A percentile compares a stretch with the other conserved stretches of the same genome.
Conservation (phyloP, 169 alveolate genomes). For the Plasmodium vinckei region DNA sequence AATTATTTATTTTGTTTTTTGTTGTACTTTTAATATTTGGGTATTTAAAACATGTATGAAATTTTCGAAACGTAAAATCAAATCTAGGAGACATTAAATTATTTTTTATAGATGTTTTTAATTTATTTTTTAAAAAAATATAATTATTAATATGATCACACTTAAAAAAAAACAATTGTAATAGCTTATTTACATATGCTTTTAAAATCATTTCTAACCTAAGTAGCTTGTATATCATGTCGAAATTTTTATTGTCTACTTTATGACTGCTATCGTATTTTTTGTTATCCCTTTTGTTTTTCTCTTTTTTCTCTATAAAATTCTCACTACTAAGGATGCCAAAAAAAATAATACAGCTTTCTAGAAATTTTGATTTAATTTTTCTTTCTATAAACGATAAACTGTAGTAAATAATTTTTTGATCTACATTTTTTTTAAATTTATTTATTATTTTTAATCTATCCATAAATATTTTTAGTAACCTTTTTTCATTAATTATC, state of each 20-base stretch:
- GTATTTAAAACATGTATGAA: conserved; percentile 18
- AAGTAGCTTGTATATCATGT: conserved; percentile 26
- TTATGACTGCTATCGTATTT: not conserved
- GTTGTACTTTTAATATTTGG: not conserved
- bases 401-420: not conserved
- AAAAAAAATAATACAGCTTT: conserved; percentile 5
- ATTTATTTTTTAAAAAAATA: not conserved
- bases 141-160: not conserved
- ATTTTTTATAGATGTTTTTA: not conserved
- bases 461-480: conserved; percentile 12
- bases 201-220: conserved; percentile 28
- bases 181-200: conserved; percentile 14
- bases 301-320: not conserved
- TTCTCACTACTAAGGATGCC: not conserved
- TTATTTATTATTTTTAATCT: conserved; percentile 20
- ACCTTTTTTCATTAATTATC: conserved; percentile 8
- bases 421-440: not conserved
- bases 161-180: conserved; percentile 15
- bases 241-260: not conserved
- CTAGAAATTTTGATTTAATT: conserved; percentile 1
- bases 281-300: not conserved
- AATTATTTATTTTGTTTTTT: not conserved
- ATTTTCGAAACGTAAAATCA: conserved; percentile 11
- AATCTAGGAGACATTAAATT: not conserved
- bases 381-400: conserved; percentile 9